Conservation (phyloP, 1,284 basidiomycete genomes). For the Cystobasidiaceae sp. region DNA sequence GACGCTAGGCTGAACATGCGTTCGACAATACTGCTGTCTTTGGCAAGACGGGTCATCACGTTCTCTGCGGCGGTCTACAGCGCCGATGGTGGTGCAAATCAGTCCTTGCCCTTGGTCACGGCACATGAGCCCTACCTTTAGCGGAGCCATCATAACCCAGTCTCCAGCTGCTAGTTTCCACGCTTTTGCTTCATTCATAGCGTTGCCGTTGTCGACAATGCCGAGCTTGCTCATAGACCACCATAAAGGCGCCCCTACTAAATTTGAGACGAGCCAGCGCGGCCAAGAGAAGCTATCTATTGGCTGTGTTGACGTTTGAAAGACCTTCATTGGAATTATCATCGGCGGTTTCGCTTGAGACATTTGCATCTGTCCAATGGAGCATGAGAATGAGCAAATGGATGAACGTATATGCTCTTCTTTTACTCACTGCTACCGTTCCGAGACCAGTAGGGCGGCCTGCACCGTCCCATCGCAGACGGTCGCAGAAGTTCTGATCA, state of each 20-base stretch:
- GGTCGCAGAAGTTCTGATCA: constrained; percentile 34
- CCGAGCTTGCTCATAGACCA: constrained; percentile 35
- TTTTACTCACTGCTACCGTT: constrained; percentile 34
- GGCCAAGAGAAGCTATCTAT: constrained; percentile 27
- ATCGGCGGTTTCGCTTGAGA: constrained; percentile 13
- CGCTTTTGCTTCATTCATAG: constrained; percentile 34
- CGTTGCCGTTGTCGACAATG: constrained; percentile 24
- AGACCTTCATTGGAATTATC: constrained; percentile 30
- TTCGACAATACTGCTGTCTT: constrained; percentile 4
- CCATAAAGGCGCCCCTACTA: constrained; percentile 35
- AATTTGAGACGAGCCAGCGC: constrained; percentile 34
- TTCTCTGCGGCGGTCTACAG: constrained; percentile 21
- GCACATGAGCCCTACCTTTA: constrained; percentile 35
- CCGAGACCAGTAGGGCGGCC: constrained; percentile 38
- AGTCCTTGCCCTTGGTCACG: not conserved
- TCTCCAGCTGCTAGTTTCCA: constrained; percentile 35
- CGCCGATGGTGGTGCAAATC: too few relatives aligned
- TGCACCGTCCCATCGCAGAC: constrained; percentile 34
- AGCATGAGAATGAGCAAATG: not conserved
- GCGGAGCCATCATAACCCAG: constrained; percentile 37
- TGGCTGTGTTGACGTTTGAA: constrained; percentile 19
- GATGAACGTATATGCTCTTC: not conserved
- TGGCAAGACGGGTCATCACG: not conserved
- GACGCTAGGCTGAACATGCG: constrained; percentile 28
- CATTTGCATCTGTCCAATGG: constrained; percentile 36